Base-by-base conservation (phyloP, 768 basidiomycete species). In the Termitomyces titanicus region DNA sequence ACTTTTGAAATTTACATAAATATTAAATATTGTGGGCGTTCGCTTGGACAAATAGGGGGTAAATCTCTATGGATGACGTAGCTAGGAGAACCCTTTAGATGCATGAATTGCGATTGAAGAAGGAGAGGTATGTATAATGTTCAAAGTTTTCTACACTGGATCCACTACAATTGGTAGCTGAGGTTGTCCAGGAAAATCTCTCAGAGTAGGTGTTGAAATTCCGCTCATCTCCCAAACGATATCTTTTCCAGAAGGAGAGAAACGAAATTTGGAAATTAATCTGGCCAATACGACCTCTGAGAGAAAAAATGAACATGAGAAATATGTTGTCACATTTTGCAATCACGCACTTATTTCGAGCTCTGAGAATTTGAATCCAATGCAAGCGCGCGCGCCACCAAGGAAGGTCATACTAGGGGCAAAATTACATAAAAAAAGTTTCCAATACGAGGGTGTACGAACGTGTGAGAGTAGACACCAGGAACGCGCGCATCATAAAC, bases 281-380 rank as follows among this genome's bases (percentile, higher is more conserved):
- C 64, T 52, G 0, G 64, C 60, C n/a, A 72, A 42, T 1, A 68
- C 64, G 15, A 67, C 62, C 57, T 72, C 69, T 70, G 54, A 18
- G 34, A 24, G n/a, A 11, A 13, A 11, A 27, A n/a, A 10, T 25
- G 27, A 13, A 18, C 12, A 34, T 40, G 9, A 10, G 29, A 12
- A 27, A n/a, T n/a, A 40, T 11, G 20, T 29, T 9, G 15, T 7
- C 13, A 22, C 39, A 11, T 17, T 24, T 35, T 10, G 22, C 22
- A 15, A 40, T 24, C 13, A 31, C 55, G n/a, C 35, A 81, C 79
- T 80, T 69, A 79, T 79, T 61, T 81, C 79, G 7, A 82, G 67
- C 56, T 81, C 75, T 2, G 79, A 74, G 66, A 83, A 81, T 60
- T 81, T 80, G 69, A 80, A 80, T 0, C 79, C 80, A 29, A 80